A percentile compares a stretch with the other conserved stretches of the same genome.
Evolutionary conservation across 2,329 filamentous ascomycete species (phyloP).

Genomic region (Phialemoniopsis sp.): DNA sequence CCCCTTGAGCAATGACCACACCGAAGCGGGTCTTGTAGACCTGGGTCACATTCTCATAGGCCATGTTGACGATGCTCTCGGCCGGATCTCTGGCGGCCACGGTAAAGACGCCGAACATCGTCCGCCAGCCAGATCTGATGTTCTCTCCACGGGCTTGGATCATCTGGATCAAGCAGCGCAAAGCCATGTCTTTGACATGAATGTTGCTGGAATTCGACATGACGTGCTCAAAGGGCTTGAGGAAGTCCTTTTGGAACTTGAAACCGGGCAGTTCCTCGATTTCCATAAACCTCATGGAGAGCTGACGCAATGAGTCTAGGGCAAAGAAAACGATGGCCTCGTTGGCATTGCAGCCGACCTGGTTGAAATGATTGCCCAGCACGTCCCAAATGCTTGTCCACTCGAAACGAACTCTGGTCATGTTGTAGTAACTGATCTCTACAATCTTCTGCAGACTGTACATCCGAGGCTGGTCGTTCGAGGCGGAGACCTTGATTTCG

Average conservation of each 20-base stretch:
- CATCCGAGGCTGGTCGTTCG: conserved; percentile 90
- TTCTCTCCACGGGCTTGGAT: conserved; percentile 95
- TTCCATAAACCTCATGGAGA: conserved; percentile 99
- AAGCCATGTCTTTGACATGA: conserved; percentile 93
- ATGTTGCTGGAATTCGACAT: conserved; percentile 89
- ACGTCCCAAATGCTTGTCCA: conserved; percentile 98
- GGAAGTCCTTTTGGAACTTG: conserved; percentile 99
- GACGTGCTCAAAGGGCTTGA: conserved; percentile 97
- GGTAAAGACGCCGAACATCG: conserved; percentile 98
- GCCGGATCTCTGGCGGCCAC: conserved; percentile 91
- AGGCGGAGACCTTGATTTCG: conserved; percentile 94
- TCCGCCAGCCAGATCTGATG: conserved; percentile 96
- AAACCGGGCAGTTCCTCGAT: conserved; percentile 97
- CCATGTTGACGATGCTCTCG: conserved; percentile 92
- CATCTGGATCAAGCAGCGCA: conserved; percentile 97
- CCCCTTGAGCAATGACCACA: conserved; percentile 91
- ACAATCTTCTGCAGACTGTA: conserved; percentile 98
- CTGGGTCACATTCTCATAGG: conserved; percentile 93
- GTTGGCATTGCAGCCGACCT: conserved; percentile 94
- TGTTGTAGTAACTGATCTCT: conserved; percentile 99
- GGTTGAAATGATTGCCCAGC: conserved; percentile 97
- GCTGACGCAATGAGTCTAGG: conserved; percentile 86
- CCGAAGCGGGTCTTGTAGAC: conserved; percentile 96
- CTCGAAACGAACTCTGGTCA: conserved; percentile 96
- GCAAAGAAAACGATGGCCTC: conserved; percentile 97